phyloP scores from a whole-genome alignment of 768 basidiomycete genomes.

The Coprinopsis marcescibilis region DNA sequence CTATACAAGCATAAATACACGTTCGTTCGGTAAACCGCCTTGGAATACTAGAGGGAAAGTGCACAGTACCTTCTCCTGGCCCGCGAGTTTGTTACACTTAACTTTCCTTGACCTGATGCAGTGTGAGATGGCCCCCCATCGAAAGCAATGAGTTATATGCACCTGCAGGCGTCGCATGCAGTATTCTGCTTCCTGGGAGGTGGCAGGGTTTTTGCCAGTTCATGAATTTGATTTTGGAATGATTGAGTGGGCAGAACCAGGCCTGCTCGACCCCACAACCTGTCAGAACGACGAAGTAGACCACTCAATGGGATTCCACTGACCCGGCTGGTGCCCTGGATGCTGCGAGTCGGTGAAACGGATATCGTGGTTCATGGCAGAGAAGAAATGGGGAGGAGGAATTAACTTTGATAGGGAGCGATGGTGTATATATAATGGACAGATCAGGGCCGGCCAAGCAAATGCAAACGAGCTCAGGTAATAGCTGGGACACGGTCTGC shows the following conservation, averaged over 20 bases:
- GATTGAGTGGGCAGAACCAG: slow-evolving; percentile 58
- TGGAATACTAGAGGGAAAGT: slow-evolving; percentile 12
- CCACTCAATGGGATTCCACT: slow-evolving; percentile 14
- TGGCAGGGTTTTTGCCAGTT: slow-evolving; percentile 72
- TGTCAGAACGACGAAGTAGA: slow-evolving; percentile 13
- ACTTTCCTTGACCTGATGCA: slow-evolving; percentile 71
- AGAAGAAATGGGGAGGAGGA: too few species aligned
- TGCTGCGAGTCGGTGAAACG: slow-evolving; percentile 20
- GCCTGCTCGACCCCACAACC: slow-evolving; percentile 29
- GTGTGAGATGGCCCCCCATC: slow-evolving; percentile 13
- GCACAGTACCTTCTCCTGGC: slow-evolving; percentile 67
- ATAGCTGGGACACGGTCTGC: too few species aligned
- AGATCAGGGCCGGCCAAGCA: slow-evolving; percentile 24
- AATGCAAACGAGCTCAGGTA: slow-evolving; percentile 15
- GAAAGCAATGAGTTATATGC: slow-evolving; percentile 11
- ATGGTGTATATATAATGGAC: slow-evolving; percentile 32
- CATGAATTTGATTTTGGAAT: slow-evolving; percentile 78
- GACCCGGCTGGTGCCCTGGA: slow-evolving; percentile 31
- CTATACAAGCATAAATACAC: slow-evolving; percentile 25
- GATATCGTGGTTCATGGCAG: slow-evolving; percentile 31
- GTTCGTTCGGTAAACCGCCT: slow-evolving; percentile 2
- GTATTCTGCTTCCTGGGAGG: slow-evolving; percentile 91
- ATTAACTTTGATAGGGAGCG: too few species aligned
- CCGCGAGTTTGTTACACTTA: slow-evolving; percentile 78
- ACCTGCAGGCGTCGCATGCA: slow-evolving; percentile 92